Conservation (phyloP, 129 eudicot species). For the Artemisia argyi region DNA sequence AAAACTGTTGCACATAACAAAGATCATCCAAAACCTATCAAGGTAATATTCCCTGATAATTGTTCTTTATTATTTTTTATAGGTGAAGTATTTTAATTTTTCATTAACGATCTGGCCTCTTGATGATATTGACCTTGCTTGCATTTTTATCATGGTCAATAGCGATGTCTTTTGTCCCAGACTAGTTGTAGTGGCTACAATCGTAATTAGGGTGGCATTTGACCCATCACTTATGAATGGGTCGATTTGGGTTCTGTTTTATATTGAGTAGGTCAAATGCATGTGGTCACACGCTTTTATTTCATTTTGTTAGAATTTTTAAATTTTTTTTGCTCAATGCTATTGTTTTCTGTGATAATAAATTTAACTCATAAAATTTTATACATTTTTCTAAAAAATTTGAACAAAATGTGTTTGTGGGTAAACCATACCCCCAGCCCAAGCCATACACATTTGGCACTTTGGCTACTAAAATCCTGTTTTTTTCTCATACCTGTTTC, state of each 20-base stretch:
- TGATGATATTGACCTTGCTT: conserved; percentile 4
- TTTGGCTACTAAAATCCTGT: background rate
- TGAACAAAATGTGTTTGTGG: background rate
- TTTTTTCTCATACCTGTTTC: background rate
- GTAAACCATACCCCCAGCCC: background rate
- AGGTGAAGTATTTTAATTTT: background rate
- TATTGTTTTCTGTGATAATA: background rate
- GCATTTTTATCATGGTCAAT: background rate
- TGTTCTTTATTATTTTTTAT: background rate
- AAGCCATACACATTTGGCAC: background rate
- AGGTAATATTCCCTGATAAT: conserved; percentile 38
- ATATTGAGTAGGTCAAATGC: background rate
- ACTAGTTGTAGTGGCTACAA: conserved; percentile 5
- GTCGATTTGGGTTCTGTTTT: background rate
- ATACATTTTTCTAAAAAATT: background rate
- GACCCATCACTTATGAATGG: background rate
- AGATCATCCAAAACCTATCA: conserved; percentile 96
- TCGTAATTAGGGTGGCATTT: background rate
- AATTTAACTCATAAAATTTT: background rate
- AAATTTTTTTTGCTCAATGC: background rate
- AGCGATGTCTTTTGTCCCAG: background rate
- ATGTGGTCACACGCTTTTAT: background rate
- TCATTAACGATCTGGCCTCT: background rate
- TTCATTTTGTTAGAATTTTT: background rate
- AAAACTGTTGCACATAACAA: conserved; percentile 87